Evolutionary conservation across 306 rosid species (phyloP), one percentile per base, ranked within the genome.

Genomic region (Cucurbita argyrosperma): DNA sequence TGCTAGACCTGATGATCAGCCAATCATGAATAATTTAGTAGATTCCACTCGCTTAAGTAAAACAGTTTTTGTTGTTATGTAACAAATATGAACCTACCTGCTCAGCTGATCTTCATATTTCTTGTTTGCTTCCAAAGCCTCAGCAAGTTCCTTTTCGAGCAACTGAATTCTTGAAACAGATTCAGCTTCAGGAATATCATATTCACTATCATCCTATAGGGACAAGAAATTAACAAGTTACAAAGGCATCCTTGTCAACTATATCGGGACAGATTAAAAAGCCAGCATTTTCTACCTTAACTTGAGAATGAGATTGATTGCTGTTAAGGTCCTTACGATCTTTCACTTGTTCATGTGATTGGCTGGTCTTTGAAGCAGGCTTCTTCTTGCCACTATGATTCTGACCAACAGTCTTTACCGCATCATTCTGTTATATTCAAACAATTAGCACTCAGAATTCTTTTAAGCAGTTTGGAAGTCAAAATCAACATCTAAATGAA

Each of bases 111-210:
- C 79, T 75, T 84, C 86, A 77, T 86, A 84, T n/a, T 57, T 76
- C 85, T 76, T 79, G 38, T 76, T 93, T 72, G 81, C 88, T 79
- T 87, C 93, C 83, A 86, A 56, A 58, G 85, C 83, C 79, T 88
- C 87, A 10, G 76, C 88, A 39, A 82, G 85, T 81, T 88, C 88
- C 74, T 77, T 82, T 79, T 85, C 91, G 68, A 81, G 92, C 66
- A 80, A 76, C 76, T 86, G 89, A 74, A 82, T 74, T 88, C 83
- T 88, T 56, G 85, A 78, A 71, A 69, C 65, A 71, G 77, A 62
- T 59, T 87, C 96, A 71, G 76, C 84, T 84, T 80, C 87, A 77
- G 74, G 78, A 37, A 78, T 81, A 74, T 81, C 87, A 62, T 47
- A 63, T 66, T 84, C 86, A 81, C 74, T 83, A 78, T 85, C 93